phyloP scores from a whole-genome alignment of 2,329 filamentous ascomycete species.

The Trichoderma sp. region DNA sequence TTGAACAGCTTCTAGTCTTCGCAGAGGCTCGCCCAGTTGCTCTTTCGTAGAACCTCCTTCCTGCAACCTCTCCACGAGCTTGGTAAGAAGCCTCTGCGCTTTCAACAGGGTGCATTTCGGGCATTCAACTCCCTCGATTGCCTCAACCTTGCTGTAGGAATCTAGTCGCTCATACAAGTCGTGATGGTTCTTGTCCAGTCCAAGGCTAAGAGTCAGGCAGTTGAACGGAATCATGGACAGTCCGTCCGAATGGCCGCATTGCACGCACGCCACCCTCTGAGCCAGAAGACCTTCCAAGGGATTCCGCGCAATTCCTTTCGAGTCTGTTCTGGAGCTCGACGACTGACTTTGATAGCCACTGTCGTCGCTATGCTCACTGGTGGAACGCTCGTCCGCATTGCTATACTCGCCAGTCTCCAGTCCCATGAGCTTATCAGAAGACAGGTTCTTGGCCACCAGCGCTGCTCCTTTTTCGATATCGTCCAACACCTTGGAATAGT shows the following conservation, averaged over 20 bases:
- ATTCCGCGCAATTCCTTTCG: conserved; percentile 53
- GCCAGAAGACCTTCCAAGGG: conserved; percentile 85
- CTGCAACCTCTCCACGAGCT: conserved; percentile 43
- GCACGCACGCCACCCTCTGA: conserved; percentile 82
- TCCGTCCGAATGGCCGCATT: conserved; percentile 83
- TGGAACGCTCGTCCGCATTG: conserved; percentile 40
- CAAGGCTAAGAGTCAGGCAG: conserved; percentile 82
- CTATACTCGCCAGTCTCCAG: background rate
- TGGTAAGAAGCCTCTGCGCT: conserved; percentile 46
- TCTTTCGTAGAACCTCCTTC: conserved; percentile 42
- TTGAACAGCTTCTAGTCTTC: conserved; percentile 64
- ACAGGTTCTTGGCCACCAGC: conserved; percentile 38
- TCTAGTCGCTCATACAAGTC: conserved; percentile 77
- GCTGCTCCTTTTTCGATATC: conserved; percentile 76
- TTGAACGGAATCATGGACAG: conserved; percentile 91
- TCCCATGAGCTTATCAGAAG: background rate
- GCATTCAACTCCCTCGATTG: conserved; percentile 87
- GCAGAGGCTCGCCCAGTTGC: conserved; percentile 47
- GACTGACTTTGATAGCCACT: conserved; percentile 54
- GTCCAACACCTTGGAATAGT: conserved; percentile 85
- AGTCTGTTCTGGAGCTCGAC: conserved; percentile 37
- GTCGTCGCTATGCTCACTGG: conserved; percentile 54
- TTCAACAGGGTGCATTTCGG: conserved; percentile 80
- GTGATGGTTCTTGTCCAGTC: conserved; percentile 58
- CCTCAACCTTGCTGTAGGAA: conserved; percentile 79